Percentiles rank a stretch among this genome's conserved stretches.
Conservation (phyloP, 2,329 filamentous ascomycete genomes). For the Fusarium pseudograminearum region DNA sequence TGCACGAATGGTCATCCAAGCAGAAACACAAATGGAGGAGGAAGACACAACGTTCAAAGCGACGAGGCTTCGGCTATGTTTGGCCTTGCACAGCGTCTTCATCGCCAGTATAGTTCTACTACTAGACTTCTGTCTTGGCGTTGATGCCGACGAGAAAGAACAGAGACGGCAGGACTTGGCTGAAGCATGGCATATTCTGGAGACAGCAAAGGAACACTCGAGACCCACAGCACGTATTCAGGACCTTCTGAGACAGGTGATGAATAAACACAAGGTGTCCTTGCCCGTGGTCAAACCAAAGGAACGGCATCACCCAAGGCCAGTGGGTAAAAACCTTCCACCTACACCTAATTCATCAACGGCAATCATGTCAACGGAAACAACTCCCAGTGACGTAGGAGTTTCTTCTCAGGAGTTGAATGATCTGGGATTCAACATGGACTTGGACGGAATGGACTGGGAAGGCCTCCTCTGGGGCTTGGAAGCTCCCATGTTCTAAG, state of each 20-base stretch:
- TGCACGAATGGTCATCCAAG: slow-evolving; percentile 50
- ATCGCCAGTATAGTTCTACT: slow-evolving; percentile 52
- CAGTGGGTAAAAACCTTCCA: slow-evolving; percentile 30
- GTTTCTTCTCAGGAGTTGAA: slow-evolving; percentile 45
- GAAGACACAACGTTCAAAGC: slow-evolving; percentile 47
- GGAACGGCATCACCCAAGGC: background rate
- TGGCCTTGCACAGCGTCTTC: slow-evolving; percentile 52
- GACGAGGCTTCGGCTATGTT: slow-evolving; percentile 47
- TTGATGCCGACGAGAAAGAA: slow-evolving; percentile 41
- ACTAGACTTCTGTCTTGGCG: slow-evolving; percentile 50
- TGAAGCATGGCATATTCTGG: slow-evolving; percentile 52
- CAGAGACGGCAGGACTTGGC: slow-evolving; percentile 45
- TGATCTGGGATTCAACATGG: slow-evolving; percentile 47
- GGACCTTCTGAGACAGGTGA: slow-evolving; percentile 49
- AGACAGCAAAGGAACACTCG: slow-evolving; percentile 49
- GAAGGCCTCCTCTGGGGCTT: slow-evolving; percentile 52
- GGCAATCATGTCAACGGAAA: slow-evolving; percentile 24
- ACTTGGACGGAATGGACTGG: slow-evolving; percentile 54
- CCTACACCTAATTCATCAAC: slow-evolving; percentile 49
- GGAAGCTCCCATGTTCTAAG: slow-evolving; percentile 51
- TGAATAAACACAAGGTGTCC: slow-evolving; percentile 50
- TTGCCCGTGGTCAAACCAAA: slow-evolving; percentile 25
- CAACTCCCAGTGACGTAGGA: slow-evolving; percentile 24
- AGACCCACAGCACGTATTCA: slow-evolving; percentile 49
- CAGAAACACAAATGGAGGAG: slow-evolving; percentile 47